Conservation (phyloP, 768 basidiomycete species). For the Tricholomella constricta region DNA sequence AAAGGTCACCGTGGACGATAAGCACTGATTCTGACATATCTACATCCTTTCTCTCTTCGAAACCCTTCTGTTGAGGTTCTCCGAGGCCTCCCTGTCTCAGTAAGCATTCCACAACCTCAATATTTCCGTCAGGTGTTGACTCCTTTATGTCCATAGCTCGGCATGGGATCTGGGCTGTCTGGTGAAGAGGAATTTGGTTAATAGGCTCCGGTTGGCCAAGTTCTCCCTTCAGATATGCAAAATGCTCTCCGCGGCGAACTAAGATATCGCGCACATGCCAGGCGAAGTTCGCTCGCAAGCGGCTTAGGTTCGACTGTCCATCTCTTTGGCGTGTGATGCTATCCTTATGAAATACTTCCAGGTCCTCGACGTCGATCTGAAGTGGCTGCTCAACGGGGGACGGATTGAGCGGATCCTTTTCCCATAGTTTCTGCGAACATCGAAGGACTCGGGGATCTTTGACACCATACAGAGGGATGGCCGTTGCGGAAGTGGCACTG, state of each 20-base stretch:
- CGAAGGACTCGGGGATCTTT: constrained; percentile 19
- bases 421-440: constrained; percentile 34
- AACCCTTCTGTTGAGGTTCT: constrained; percentile 3
- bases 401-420: constrained; percentile 23
- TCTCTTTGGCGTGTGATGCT: constrained; percentile 14
- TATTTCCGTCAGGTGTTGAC: constrained; percentile 19
- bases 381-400: neutral
- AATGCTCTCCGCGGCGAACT: constrained; percentile 11
- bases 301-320: neutral
- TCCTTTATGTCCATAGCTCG: constrained; percentile 20
- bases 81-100: constrained; percentile 9
- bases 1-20: constrained; percentile 13
- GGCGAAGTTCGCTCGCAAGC: constrained; percentile 7
- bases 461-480: constrained; percentile 23
- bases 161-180: constrained; percentile 11
- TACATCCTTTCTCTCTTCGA: neutral
- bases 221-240: constrained; percentile 9
- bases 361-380: neutral
- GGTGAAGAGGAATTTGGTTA: constrained; percentile 9
- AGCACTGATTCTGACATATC: constrained; percentile 12
- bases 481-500: constrained; percentile 29
- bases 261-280: constrained; percentile 14
- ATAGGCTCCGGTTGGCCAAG: constrained; percentile 17
- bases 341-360: constrained; percentile 3
- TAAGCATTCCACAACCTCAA: constrained; percentile 11